Evolutionary conservation across 257 asterid genomes (phyloP).

Genomic region (Osmanthus fragrans): DNA sequence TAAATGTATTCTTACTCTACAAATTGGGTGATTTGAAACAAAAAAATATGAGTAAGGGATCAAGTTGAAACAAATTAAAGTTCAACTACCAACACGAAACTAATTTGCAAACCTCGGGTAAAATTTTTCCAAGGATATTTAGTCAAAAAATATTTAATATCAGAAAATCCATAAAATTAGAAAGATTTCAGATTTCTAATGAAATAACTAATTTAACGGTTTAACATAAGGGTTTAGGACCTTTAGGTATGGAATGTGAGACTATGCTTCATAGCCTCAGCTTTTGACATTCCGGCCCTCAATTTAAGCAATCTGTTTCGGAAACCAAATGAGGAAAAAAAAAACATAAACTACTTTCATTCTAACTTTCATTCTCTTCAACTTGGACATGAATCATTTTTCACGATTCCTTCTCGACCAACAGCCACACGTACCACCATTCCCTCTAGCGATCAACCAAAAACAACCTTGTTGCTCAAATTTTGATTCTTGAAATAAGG

Average conservation of each 20-base stretch:
- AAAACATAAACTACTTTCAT: constrained; percentile 4
- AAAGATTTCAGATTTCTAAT: not conserved
- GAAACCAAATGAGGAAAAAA: not conserved
- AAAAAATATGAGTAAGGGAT: too few relatives aligned
- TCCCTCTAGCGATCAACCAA: not conserved
- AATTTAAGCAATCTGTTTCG: constrained; percentile 48
- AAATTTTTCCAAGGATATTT: too few relatives aligned
- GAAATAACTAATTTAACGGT: constrained; percentile 1
- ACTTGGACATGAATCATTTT: not conserved
- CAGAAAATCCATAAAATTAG: not conserved
- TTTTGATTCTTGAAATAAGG: not conserved
- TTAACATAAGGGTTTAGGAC: not conserved
- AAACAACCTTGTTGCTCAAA: not conserved
- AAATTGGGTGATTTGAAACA: too few relatives aligned
- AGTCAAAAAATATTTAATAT: not conserved
- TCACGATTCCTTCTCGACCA: not conserved
- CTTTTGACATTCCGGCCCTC: constrained; percentile 43
- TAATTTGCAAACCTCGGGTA: too few relatives aligned
- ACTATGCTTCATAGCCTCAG: constrained; percentile 27
- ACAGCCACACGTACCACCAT: not conserved
- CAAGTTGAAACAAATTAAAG: too few relatives aligned
- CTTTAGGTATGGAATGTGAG: not conserved
- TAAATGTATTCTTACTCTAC: too few relatives aligned
- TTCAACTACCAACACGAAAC: too few relatives aligned
- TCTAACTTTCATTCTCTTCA: constrained; percentile 7